These are phyloP conservation scores for Porcisia hertigi DNA, from an alignment of 208 protist species.

Conservation along the genomic window DNA sequence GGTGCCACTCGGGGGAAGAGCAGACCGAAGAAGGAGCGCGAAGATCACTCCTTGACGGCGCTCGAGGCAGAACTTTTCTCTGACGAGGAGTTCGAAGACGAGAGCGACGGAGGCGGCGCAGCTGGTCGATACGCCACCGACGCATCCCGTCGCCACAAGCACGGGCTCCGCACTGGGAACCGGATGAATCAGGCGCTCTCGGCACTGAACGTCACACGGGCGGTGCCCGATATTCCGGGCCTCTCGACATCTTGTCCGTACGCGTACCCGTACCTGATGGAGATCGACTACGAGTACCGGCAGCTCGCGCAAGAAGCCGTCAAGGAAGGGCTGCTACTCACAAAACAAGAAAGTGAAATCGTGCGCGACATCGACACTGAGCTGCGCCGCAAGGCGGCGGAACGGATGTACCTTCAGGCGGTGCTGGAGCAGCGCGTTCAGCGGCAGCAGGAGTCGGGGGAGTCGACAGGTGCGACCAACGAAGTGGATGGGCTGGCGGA, in stretches of 20 bases:
- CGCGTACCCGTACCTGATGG: constrained; percentile 46
- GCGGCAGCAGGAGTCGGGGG: not conserved
- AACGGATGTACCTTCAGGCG: constrained; percentile 20
- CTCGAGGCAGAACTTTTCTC: constrained; percentile 27
- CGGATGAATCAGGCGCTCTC: constrained; percentile 30
- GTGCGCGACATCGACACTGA: constrained; percentile 44
- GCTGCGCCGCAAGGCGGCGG: constrained; percentile 29
- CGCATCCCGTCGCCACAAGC: not conserved
- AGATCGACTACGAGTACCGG: constrained; percentile 63
- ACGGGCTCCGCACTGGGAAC: constrained; percentile 8
- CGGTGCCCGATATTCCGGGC: constrained; percentile 9
- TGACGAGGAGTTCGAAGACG: constrained; percentile 17
- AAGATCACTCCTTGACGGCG: constrained; percentile 17
- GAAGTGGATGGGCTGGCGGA: constrained; percentile 18
- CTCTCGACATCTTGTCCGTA: constrained; percentile 29
- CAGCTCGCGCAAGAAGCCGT: constrained; percentile 39
- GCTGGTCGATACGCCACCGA: not conserved
- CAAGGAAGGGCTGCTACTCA: constrained; percentile 40
- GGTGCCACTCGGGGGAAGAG: not conserved
- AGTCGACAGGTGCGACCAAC: not conserved
- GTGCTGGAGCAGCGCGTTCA: constrained; percentile 22
- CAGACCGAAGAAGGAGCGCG: not conserved
- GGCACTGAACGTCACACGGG: constrained; percentile 14
- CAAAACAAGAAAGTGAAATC: constrained; percentile 48
- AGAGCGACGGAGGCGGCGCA: not conserved